Base-by-base conservation (phyloP, 2,329 filamentous ascomycete genomes). In the Blastomyces silverae region DNA sequence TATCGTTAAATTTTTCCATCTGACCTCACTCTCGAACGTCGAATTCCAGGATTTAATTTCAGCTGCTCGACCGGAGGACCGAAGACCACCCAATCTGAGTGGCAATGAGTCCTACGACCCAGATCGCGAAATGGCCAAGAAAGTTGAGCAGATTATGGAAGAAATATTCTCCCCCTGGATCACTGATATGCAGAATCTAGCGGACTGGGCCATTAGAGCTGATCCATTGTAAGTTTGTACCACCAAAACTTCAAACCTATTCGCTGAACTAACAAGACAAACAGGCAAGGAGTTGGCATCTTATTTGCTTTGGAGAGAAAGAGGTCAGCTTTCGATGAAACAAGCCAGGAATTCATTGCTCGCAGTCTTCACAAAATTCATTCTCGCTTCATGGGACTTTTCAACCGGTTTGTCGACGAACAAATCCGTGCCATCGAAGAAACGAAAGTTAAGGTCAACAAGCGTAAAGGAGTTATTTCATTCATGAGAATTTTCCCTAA, bases 361-460 rank as follows among this genome's bases (percentile, higher is more conserved):
- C 88, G 86, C 62, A 82, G 89, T 1, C 80, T 97, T 2, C 89
- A 94, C 71, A 92, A 91, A 72, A 80, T 96, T 11, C 90, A 94
- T 70, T 84, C 86, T 64, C 85, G 85, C 53, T 81, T 97, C 22
- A 86, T 89, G 69, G 84, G 85, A 2, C 85, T 90, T 2, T 97
- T 96, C 79, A 87, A 84, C 67, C 91, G 90, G 67, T 97, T 97
- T 71, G 87, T 97, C 10, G 93, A 97, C 69, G 91, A 96, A 68
- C 94, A 99, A 75, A 89, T 97, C 66, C 90, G 91, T 34, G 92
- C 92, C 5, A 96, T 97, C 68, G 94, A 97, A 78, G 94, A 97
- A 67, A 97, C 92, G 50, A 97, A 97, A 78, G 93, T 99, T 76
- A 97, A 97, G 81, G 92, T 97, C 78, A 97, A 96, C 82, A 97